Conservation (phyloP, 1,139 yeast species). For the Zhuliangozyma blackwelliae region DNA sequence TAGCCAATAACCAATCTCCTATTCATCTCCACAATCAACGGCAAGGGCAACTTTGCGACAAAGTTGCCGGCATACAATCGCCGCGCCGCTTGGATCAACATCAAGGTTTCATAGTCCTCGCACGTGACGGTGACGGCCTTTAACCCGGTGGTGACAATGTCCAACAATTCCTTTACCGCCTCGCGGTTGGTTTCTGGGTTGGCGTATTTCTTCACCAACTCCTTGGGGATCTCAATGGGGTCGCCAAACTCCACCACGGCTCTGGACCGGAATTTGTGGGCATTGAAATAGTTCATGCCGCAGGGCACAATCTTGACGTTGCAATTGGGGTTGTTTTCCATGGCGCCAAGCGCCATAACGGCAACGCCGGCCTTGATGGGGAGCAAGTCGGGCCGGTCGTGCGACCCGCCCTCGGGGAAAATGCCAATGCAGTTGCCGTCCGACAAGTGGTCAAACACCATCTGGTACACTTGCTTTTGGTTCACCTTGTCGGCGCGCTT, state of each 20-base stretch:
- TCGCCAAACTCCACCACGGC: slow-evolving; percentile 94
- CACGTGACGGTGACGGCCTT: slow-evolving; percentile 89
- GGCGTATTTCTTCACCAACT: slow-evolving; percentile 61
- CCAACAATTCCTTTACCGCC: slow-evolving; percentile 70
- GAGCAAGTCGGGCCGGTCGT: slow-evolving; percentile 83
- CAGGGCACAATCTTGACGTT: slow-evolving; percentile 88
- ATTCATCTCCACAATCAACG: slow-evolving; percentile 84
- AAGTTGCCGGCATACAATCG: slow-evolving; percentile 78
- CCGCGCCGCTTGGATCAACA: slow-evolving; percentile 91
- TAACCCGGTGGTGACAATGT: slow-evolving; percentile 67
- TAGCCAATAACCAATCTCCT: slow-evolving; percentile 81
- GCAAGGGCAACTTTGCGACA: slow-evolving; percentile 67
- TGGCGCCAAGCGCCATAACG: slow-evolving; percentile 93
- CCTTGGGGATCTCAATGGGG: slow-evolving; percentile 68
- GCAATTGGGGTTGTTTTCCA: slow-evolving; percentile 65
- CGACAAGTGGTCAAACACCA: slow-evolving; percentile 77
- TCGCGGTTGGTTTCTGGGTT: slow-evolving; percentile 54
- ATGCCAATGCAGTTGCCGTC: slow-evolving; percentile 86
- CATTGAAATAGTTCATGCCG: slow-evolving; percentile 96
- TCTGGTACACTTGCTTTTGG: slow-evolving; percentile 75
- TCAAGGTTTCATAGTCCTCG: slow-evolving; percentile 86
- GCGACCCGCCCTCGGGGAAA: slow-evolving; percentile 97
- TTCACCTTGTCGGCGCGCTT: slow-evolving; percentile 80
- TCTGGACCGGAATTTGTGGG: slow-evolving; percentile 89
- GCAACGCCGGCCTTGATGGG: slow-evolving; percentile 98